Base-by-base conservation (phyloP, 352 stramenopile genomes). In the Phytophthora sp. region DNA sequence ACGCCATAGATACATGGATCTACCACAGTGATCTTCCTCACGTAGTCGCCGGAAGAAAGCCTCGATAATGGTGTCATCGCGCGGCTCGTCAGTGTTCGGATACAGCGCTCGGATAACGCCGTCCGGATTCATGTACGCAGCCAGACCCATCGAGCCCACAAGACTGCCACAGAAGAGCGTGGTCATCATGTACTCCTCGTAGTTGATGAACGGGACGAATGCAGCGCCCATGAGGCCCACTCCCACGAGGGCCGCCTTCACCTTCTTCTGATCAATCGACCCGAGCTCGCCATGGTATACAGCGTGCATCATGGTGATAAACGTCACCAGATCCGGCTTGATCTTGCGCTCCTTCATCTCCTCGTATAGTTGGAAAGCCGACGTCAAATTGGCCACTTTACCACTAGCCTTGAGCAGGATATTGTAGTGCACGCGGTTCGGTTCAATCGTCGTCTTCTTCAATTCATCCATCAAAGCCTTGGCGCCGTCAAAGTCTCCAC, bases 291-390 rank as follows among this genome's bases (percentile, higher is more conserved):
- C 88, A 57, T 94, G 86, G 63, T 88, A 95, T 26, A 95, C 88
- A 1, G 84, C 88, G 66, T 94, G 88, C 85, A 95, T 90, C 84
- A 94, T 93, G 31, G 85, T 94, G 60, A 91, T 90, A 69, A 92
- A 93, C 27, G 88, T 95, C 31, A 90, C 76, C 3, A 88, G 73
- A 31, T 92, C 84, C 1, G 88, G 85, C 44, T 72, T 36, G 66
- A 94, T 90, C 56, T 82, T 77, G 44, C 73, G 77, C 35, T 78
- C 61, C 64, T 95, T 95, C 84, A 95, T 93, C 60, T 92, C 84
- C 44, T 94, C 88, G 63, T 95, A 95, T 41, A 93, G 52, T 54
- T 92, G 67, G 61, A 95, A 95, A 21, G 86, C 88, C 7, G 74
- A 77, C 31, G 82, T 68, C 35, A 95, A 77, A 36, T 90, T 63